Conservation (phyloP, 371 early-diverging fungal species). For the Batrachochytrium dendrobatidis region DNA sequence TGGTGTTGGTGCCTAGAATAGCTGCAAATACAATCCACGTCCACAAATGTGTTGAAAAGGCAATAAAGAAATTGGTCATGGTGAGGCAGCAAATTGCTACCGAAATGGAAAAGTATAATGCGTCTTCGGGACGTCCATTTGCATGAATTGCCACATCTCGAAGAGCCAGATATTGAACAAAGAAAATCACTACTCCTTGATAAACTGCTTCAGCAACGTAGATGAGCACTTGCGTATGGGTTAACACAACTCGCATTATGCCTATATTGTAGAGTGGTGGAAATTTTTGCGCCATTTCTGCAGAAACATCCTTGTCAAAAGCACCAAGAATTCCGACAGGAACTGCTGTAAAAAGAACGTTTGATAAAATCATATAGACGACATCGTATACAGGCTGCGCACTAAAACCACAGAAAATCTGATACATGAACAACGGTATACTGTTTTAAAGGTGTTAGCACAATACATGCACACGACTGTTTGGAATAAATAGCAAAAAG, state of each 20-base stretch:
- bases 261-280: neutral
- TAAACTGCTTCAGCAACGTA: neutral
- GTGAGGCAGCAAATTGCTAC: conserved; percentile 63
- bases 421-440: conserved; percentile 39
- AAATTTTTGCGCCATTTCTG: neutral
- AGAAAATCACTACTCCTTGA: neutral
- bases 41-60: conserved; percentile 63
- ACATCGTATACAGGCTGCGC: conserved; percentile 31
- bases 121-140: neutral
- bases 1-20: conserved; percentile 10
- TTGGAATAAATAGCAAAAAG: neutral
- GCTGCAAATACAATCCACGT: conserved; percentile 47
- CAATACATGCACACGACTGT: neutral
- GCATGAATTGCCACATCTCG: neutral
- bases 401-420: conserved; percentile 31
- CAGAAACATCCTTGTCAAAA: neutral
- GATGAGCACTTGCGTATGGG: neutral
- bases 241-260: neutral
- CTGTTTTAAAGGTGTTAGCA: conserved; percentile 7
- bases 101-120: conserved; percentile 32
- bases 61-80: conserved; percentile 71
- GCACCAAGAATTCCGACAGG: conserved; percentile 4
- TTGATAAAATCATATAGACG: conserved; percentile 20
- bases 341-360: neutral
- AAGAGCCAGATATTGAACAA: neutral